Base-by-base conservation (phyloP, 768 basidiomycete genomes). In the Agaricus subrufescens region DNA sequence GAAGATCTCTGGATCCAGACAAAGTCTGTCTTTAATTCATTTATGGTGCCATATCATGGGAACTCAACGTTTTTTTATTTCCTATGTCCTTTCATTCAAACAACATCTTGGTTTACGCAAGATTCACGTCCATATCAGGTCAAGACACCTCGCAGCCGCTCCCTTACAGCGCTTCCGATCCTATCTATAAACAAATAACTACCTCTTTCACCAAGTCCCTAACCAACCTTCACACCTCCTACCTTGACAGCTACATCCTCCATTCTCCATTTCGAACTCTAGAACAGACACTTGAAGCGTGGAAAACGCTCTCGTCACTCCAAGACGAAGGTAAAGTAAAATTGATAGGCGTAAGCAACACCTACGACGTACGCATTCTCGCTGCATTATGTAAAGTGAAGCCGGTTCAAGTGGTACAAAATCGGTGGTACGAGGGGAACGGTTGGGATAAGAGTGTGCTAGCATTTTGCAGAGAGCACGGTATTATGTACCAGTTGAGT, bases 391-490 rank as follows among this genome's bases (percentile, higher is more conserved):
- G 75, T 38, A 71, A 75, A 15, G 72, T 78, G 61, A 73, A 83
- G 52, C 77, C 80, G 57, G 80, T 89, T 4, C 79, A 89, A 55
- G 81, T 91, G 30, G 88, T 94, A 14, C 91, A 92, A 67, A 90
- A 91, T 67, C 73, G 91, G 48, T 95, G 91, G 91, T 87, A 85
- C 62, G 84, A 91, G 66, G 85, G 83, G 4, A 94, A 92, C 57
- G 74, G 70, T 4, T 94, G 89, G 87, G 89, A 92, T 64, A 72
- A 71, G 51, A 75, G 76, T 1, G 84, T 91, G 3, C 75, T 83
- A 60, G 70, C 71, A 38, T 87, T 86, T 60, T 94, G 91, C 66
- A 76, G 71, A 61, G 69, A 77, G 52, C 73, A 85, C 49, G 80
- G 70, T 10, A 84, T 89, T 8, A 79, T 83, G 64, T 93, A 92